Evolutionary conservation across 768 basidiomycete genomes (phyloP), one percentile per base, ranked within the genome.

Genomic region (Panellus pusillus): DNA sequence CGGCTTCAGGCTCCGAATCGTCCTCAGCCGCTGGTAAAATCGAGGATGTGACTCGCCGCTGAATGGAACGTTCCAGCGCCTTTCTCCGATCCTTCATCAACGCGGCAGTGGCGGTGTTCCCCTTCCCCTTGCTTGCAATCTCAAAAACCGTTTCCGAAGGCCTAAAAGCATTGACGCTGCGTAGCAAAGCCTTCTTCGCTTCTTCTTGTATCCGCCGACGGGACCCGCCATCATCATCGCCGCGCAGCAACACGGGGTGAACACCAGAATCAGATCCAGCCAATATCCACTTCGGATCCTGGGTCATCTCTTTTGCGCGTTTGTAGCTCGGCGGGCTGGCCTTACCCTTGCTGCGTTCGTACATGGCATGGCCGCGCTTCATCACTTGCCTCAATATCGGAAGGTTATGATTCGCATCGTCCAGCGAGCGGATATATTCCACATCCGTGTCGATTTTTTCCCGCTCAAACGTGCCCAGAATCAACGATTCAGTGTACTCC

Each of bases 121-220:
- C 89, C 61, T 78, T 84, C 2, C 87, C 89, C 61, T 91, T 84
- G 9, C 83, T 80, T 1, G 89, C 91, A 29, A 94, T 76, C 70
- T 98, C 96, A 55, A 98, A 87, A 29, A 97, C 87, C 0, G 95
- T 98, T 69, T 98, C 96, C 0, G 77, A 66, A 14, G 96, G 96
- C 19, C 75, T 80, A 75, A 97, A 98, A 6, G 88, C 76, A 59
- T 83, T 87, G 44, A 98, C 85, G n/a, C 79, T 79, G 29, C 79
- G 78, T 32, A 98, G 72, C 35, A 98, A 74, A 19, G 77, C 75
- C 41, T 85, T 81, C 54, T 87, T 80, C 36, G 79, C 80, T 32
- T 79, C 75, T 48, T 85, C 83, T 41, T 74, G 70, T 6, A 70
- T 71, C 28, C 74, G 67, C 47, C 66, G 67, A 55, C 73, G 72